Evolutionary conservation across 2,329 filamentous ascomycete genomes (phyloP), one percentile per base, ranked within the genome.

Genomic region (Hypocreales sp.): DNA sequence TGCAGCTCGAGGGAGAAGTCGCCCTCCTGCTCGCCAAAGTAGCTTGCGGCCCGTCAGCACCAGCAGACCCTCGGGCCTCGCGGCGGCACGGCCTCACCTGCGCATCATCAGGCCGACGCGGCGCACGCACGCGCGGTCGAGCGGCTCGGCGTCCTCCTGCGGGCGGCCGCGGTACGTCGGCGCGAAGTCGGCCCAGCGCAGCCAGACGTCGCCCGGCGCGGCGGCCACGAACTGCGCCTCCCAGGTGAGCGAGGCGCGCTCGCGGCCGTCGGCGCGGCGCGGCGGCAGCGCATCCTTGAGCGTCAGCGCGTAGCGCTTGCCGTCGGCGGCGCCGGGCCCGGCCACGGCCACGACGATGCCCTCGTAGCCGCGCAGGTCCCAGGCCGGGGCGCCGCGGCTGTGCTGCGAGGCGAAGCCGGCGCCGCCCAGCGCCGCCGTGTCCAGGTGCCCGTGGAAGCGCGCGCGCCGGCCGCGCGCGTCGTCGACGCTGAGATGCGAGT

Each of bases 321-420:
- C 59, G 42, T 81, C 77, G 12, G 60, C 56, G 24, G 58, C 47
- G 22, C 19, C 31, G 5, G 31, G 31, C 9, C 31, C 33, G 13
- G 31, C 40, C 13, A 79, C 44, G 21, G 57, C 44, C 5, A 83
- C 38, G 35, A 61, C 48, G 15, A 83, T 51, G 3, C 78, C 79
- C 24, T 70, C 61, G 39, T 73, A 78, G 8, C 39, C 43, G 2
- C 64, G 65, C 7, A 90, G 51, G 40, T 90, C 66, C 65, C 77
- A 79, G 15, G 53, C 52, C 10, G 61, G 51, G 21, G 64, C 53
- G 7, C 72, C 67, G 21, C 60, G 62, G 5, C 76, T 83, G 25
- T 76, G 67, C 46, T 87, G 82, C 5, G 75, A 81, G 8, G 81
- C 81, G 45, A 92, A 90, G 5, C 82, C 82, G 1, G 82, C 81